Evolutionary conservation across 495 filamentous ascomycete species (phyloP).

Genomic region (Choiromyces venosus): DNA sequence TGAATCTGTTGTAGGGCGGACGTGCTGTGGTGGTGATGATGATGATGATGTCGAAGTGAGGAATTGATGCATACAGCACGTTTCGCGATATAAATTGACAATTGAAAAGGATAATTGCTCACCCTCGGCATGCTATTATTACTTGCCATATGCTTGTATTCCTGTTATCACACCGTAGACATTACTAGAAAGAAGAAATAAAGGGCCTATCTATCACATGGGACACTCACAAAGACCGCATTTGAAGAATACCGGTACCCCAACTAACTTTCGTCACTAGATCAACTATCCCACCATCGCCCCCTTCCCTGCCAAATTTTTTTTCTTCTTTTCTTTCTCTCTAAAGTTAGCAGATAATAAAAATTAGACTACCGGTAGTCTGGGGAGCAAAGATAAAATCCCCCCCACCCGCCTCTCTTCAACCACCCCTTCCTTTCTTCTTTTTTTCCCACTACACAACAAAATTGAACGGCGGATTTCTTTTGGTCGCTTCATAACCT

Average conservation of each 20-base stretch:
- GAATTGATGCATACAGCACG: background rate
- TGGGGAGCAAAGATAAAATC: background rate
- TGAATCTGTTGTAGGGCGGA: background rate
- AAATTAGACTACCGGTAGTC: background rate
- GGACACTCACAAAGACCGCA: slow-evolving; percentile 8
- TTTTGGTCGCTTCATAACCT: slow-evolving; percentile 8
- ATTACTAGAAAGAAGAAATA: background rate
- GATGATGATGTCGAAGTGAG: background rate
- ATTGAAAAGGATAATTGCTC: background rate
- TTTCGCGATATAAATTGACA: background rate
- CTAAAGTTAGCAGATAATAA: background rate
- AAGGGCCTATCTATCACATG: background rate
- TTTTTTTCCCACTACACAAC: slow-evolving; percentile 2
- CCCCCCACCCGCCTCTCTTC: background rate
- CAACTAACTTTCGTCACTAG: background rate
- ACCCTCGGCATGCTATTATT: background rate
- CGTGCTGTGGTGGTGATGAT: background rate
- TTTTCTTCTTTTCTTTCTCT: slow-evolving; percentile 12
- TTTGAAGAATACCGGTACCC: slow-evolving; percentile 1
- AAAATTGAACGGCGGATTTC: slow-evolving; percentile 6
- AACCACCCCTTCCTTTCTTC: background rate
- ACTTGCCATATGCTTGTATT: background rate
- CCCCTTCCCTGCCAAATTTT: slow-evolving; percentile 25
- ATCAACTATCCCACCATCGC: slow-evolving; percentile 10
- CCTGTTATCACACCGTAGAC: background rate